Base-by-base conservation (phyloP, 2,329 filamentous ascomycete species). In the Diplodia seriata region DNA sequence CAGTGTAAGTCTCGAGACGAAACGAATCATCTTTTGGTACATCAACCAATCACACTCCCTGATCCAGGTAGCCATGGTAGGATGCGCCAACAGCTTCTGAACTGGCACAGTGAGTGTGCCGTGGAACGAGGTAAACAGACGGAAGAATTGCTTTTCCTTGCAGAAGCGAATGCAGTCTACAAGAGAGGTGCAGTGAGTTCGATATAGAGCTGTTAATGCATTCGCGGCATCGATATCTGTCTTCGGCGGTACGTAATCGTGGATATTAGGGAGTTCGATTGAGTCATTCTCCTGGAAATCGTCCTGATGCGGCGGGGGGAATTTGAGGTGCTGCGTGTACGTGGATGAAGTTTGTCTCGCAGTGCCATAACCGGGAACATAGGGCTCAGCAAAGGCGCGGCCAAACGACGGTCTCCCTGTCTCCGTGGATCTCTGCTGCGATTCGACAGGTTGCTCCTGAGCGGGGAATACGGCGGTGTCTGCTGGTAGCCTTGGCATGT, bases 41-140 rank as follows among this genome's bases (percentile, higher is more conserved):
- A 97, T 91, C 40, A 94, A 86, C 81, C 95, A 96, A 78, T 99
- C 95, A 76, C 93, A 97, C 77, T 97, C 91, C 76, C 95, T 92
- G 70, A 99, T 96, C 95, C 95, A 99, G 1, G 91, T 86, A 2
- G 93, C 92, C 67, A 98, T 83, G 67, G 89, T 89, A 2, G 91
- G 89, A 74, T 97, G 89, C 15, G 89, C 89, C 74, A 99, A 91
- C 2, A 99, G 82, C 78, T 96, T 97, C 78, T 97, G 93, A 3
- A 98, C 94, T 6, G 95, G 95, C 79, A 97, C 96, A 0, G 95
- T 99, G 74, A 99, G 86, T 1, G 94, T 98, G 67, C 95, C 95
- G 75, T 97, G 93, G 78, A 99, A 98, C 0, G 94, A 95, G 6
- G 91, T 94, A 77, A 96, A 97, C 18, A 97, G 87, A 72, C 96